These are phyloP conservation scores for Fraxinus sp. DNA, from an alignment of 305 asterid genomes.

Conservation along the genomic window DNA sequence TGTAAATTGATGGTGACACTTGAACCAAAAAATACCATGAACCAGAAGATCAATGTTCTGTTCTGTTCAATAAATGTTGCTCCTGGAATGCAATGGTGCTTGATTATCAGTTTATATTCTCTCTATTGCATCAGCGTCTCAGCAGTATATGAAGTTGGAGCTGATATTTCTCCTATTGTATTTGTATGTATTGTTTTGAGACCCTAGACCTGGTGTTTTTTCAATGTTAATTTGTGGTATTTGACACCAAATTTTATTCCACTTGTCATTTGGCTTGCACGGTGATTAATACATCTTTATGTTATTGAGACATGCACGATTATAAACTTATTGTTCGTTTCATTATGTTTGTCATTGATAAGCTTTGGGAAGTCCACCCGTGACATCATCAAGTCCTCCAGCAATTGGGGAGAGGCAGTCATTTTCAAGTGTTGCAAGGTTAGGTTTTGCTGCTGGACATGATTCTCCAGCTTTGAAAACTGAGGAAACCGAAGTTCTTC, in stretches of 20 bases:
- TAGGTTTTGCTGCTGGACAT: constrained; percentile 90
- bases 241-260: background rate
- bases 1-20: background rate
- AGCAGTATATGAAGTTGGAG: background rate
- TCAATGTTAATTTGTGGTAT: background rate
- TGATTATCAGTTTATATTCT: background rate
- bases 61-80: background rate
- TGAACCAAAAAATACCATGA: background rate
- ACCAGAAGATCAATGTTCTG: constrained; percentile 1
- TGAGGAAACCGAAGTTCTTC: constrained; percentile 34
- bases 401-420: constrained; percentile 50
- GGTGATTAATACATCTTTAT: background rate
- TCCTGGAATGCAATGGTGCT: background rate
- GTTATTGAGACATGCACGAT: background rate
- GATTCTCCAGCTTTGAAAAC: constrained; percentile 66
- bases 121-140: background rate
- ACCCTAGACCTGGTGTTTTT: background rate
- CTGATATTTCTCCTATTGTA: background rate
- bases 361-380: constrained; percentile 73
- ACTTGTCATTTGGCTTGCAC: background rate
- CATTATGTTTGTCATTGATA: constrained; percentile 22
- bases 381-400: constrained; percentile 56
- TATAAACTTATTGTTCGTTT: constrained; percentile 22
- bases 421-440: constrained; percentile 83
- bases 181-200: background rate